Evolutionary conservation across 1,284 basidiomycete species (phyloP), one percentile per base, ranked within the genome.

Genomic region (Microbotryum saponariae): DNA sequence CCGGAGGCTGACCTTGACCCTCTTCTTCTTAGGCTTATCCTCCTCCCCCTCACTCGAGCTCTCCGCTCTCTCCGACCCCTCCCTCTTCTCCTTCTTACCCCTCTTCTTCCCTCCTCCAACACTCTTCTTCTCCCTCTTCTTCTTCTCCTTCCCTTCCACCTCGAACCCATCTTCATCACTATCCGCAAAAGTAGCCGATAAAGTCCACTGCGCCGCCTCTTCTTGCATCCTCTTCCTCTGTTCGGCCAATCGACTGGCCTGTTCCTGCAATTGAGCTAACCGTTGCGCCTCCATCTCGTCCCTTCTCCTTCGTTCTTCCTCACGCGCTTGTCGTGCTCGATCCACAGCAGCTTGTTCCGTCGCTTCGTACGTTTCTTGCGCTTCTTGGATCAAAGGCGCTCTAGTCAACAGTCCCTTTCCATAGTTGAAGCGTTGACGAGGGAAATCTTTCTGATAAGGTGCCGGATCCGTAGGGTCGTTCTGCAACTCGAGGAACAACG

Each of bases 401-500:
- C 84, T 85, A 62, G 84, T 84, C 55, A 93, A 75, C 78, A 96
- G 83, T 72, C 82, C 86, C 62, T 90, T 86, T 29, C 91, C 89
- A 71, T 94, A 96, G 73, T 87, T 86, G 50, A 85, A 81, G 60
- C 92, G 83, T 70, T 94, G 88, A 70, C 91, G 87, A 0, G 91
- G 90, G 53, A 94, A 82, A 55, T 93, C 90, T 8, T 82, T 80
- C 69, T 81, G 88, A 75, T 94, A 97, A 0, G 90, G 89, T n/a
- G 92, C 79, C 48, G 80, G 78, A 0, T 81, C 74, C 0, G 85
- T 82, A 62, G 81, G 81, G 70, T 92, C 89, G 16, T 82, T 81
- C 0, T 89, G 88, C 12, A 97, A 79, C 0, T 86, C 83, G 10
- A 83, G 85, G 77, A 94, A 96, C 7, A 91, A 91, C 88, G 86